Evolutionary conservation across 768 basidiomycete genomes (phyloP).

Genomic region (Pleurotus citrinopileatus): DNA sequence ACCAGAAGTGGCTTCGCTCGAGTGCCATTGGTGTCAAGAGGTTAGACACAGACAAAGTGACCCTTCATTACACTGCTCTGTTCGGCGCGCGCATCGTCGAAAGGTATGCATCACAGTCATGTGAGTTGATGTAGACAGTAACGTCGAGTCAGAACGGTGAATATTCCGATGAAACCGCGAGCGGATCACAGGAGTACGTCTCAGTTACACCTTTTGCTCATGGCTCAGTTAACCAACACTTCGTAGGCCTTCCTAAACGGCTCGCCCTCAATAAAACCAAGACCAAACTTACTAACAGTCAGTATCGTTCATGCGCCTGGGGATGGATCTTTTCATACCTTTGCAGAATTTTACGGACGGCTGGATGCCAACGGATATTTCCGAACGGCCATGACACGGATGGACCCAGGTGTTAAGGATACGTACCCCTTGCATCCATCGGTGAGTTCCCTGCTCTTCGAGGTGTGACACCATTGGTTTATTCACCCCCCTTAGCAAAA

Average conservation of each 20-base stretch:
- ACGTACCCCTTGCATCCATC: slow-evolving; percentile 41
- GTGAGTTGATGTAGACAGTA: background rate
- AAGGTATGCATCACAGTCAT: slow-evolving; percentile 19
- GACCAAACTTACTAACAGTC: too few relatives aligned
- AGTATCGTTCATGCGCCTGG: too few relatives aligned
- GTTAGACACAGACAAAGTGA: slow-evolving; percentile 29
- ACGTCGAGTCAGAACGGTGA: slow-evolving; percentile 48
- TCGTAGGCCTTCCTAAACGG: background rate
- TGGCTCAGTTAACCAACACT: slow-evolving; percentile 1
- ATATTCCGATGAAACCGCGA: slow-evolving; percentile 47
- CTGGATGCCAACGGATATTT: slow-evolving; percentile 52
- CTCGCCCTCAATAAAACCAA: background rate
- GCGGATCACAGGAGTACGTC: slow-evolving; percentile 51
- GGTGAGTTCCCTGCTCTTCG: slow-evolving; percentile 18
- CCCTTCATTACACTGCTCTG: slow-evolving; percentile 54
- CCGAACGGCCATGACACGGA: slow-evolving; percentile 59
- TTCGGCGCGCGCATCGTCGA: slow-evolving; percentile 44
- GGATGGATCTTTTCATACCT: background rate
- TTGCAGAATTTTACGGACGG: slow-evolving; percentile 52
- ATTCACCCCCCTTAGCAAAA: slow-evolving; percentile 50
- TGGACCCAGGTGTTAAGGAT: slow-evolving; percentile 49
- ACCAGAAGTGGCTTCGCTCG: slow-evolving; percentile 34
- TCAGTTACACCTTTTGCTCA: background rate
- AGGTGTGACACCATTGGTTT: background rate
- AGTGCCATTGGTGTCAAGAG: slow-evolving; percentile 21